Base-by-base conservation (phyloP, 257 asterid species). In the Solanum phureja region DNA sequence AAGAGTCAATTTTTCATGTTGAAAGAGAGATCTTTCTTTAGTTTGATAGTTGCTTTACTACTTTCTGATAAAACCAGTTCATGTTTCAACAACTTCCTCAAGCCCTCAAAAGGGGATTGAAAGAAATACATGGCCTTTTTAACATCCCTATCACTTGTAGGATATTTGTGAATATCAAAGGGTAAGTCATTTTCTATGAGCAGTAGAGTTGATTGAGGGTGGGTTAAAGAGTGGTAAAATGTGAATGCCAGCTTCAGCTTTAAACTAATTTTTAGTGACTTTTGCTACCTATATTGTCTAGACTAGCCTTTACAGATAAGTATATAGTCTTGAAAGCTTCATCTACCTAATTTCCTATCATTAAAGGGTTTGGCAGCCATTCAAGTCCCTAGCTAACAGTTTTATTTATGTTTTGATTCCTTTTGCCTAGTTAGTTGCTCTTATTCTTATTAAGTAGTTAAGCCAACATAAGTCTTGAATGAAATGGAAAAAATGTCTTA, bases 91-190 rank as follows among this genome's bases (percentile, higher is more conserved):
- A 60, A 73, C 87, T 89, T 90, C 87, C 87, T 89, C 83, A 86
- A 87, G 62, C 89, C 90, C 79, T 73, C 93, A 88, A 86, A 90
- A 90, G 90, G 90, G 62, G 66, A 19, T 56, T 56, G 66, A 56
- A 56, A 56, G 4, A 82, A 89, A 88, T 85, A 87, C 76, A 90
- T 58, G 82, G 64, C 87, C 77, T 83, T 86, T 88, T 83, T 10
- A 18, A 87, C 92, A 88, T 93, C 95, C 89, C 90, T 87, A 88
- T 92, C 95, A n/a, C 62, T 87, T 91, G 89, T 83, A 62, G 42
- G 87, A 89, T 87, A 88, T 85, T 87, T 83, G 86, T 95, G 91
- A 87, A 56, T 90, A 52, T 85, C 89, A 72, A 31, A 81, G 23
- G 83, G 86, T 12, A 44, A 40, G 93, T 91, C 96, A 69, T 91